Base-by-base conservation (phyloP, 2,329 filamentous ascomycete species). In the Decorospora gaudefroyi region DNA sequence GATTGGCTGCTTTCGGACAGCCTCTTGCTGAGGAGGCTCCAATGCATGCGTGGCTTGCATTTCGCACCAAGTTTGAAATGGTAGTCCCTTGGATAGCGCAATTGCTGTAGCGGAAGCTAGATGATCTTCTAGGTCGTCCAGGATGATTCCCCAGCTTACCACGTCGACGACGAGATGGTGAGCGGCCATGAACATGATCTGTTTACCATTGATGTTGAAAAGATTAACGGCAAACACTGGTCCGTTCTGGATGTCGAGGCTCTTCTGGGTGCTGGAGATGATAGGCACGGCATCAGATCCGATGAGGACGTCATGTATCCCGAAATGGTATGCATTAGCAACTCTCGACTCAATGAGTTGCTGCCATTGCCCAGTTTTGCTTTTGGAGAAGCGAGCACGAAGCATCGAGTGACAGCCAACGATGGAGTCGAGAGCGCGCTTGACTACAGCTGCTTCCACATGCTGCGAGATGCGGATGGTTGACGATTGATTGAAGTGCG, bases 401-500 rank as follows among this genome's bases (percentile, higher is more conserved):
- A 69, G 61, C 64, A 69, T 69, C 3, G 61, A 56, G 17, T 72
- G 68, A 19, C 53, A 59, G 9, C 51, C 37, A 2, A 66, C 61
- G 21, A 70, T 56, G 1, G 40, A 29, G 32, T 62, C 45, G 3
- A 66, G n/a, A 38, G 46, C n/a, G 21, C 46, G 17, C 67, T 64
- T 13, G 21, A 64, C 26, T 60, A 61, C 22, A 3, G 22, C 15
- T 4, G 36, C 19, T 38, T 57, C 62, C 0, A 72, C 13, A 1
- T 44, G 49, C 11, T 55, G 62, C 4, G 65, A 57, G 6, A 76
- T 32, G 1, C 62, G 62, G 4, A 78, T 51, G 1, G 71, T 64
- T 28, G 74, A 74, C 7, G 71, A 76, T 45, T 78, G 75, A 41
- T 77, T 76, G 60, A 75, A 75, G 16, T 71, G 71, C 4, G 57